Conservation (phyloP, 768 basidiomycete genomes). For the Galerina sulciceps region DNA sequence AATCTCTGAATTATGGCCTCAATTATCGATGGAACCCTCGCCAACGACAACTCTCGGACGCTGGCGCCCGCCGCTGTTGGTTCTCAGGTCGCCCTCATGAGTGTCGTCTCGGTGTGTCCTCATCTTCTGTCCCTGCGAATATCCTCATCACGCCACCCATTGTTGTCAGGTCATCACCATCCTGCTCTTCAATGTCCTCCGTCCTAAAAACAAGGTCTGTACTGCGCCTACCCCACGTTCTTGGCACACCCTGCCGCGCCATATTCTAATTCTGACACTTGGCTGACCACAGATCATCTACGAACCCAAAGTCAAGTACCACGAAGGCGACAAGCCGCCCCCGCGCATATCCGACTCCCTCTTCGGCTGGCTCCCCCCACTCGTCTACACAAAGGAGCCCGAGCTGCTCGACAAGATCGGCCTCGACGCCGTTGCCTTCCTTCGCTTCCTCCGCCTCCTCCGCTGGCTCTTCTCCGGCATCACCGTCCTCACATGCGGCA, state of each 20-base stretch:
- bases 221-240: neutral
- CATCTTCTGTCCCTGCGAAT: neutral
- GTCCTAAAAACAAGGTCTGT: slow-evolving; percentile 85
- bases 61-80: slow-evolving; percentile 82
- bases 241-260: neutral
- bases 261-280: slow-evolving; percentile 9
- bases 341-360: slow-evolving; percentile 83
- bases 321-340: slow-evolving; percentile 74
- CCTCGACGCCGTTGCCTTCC: slow-evolving; percentile 90
- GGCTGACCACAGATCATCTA: slow-evolving; percentile 69
- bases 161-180: slow-evolving; percentile 61
- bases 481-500: slow-evolving; percentile 63
- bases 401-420: slow-evolving; percentile 88
- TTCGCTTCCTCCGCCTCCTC: slow-evolving; percentile 89
- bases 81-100: slow-evolving; percentile 79
- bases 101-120: slow-evolving; percentile 65
- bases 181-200: slow-evolving; percentile 77
- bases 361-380: slow-evolving; percentile 89
- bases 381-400: slow-evolving; percentile 84
- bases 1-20: slow-evolving; percentile 14
- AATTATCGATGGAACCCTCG: slow-evolving; percentile 38
- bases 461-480: slow-evolving; percentile 73
- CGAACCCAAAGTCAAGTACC: slow-evolving; percentile 94
- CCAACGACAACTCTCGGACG: slow-evolving; percentile 56
- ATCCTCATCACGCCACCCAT: neutral